Percentiles rank a stretch among this genome's conserved stretches.
phyloP scores from a whole-genome alignment of 345 rosid species.

The Populus tremula region DNA sequence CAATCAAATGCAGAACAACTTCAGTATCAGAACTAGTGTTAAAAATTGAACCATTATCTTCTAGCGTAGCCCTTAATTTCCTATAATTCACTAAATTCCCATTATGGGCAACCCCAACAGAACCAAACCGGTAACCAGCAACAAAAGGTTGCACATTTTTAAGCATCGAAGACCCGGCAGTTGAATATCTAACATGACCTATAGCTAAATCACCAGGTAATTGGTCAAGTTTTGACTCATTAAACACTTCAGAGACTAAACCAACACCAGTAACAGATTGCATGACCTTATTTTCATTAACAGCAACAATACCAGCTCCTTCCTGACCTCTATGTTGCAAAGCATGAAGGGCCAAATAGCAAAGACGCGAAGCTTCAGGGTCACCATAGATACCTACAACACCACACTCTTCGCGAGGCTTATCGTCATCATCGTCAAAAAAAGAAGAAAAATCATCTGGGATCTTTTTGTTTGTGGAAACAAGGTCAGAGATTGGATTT shows the following conservation, averaged over 20 bases:
- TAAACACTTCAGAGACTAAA: constrained; percentile 89
- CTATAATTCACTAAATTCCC: constrained; percentile 86
- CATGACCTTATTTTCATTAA: constrained; percentile 51
- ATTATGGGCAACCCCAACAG: constrained; percentile 91
- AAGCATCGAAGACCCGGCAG: constrained; percentile 91
- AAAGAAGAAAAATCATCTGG: constrained; percentile 21
- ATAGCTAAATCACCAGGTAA: constrained; percentile 82
- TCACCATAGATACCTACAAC: constrained; percentile 93
- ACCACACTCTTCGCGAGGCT: constrained; percentile 97
- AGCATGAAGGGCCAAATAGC: constrained; percentile 90
- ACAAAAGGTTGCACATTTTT: constrained; percentile 98
- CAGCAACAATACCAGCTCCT: constrained; percentile 97
- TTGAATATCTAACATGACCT: constrained; percentile 93
- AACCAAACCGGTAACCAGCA: constrained; percentile 84
- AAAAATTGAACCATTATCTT: constrained; percentile 86
- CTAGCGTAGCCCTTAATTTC: constrained; percentile 61
- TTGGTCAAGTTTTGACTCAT: constrained; percentile 74
- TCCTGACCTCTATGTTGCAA: constrained; percentile 98
- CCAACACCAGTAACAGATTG: constrained; percentile 93
- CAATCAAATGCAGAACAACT: constrained; percentile 94
- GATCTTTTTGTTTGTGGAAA: constrained; percentile 10
- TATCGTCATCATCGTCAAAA: constrained; percentile 49
- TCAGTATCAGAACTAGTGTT: constrained; percentile 95
- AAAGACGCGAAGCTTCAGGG: constrained; percentile 85
- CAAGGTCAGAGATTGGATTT: constrained; percentile 39